Evolutionary conservation across 306 rosid species (phyloP).

Genomic region (Begonia masoniana): DNA sequence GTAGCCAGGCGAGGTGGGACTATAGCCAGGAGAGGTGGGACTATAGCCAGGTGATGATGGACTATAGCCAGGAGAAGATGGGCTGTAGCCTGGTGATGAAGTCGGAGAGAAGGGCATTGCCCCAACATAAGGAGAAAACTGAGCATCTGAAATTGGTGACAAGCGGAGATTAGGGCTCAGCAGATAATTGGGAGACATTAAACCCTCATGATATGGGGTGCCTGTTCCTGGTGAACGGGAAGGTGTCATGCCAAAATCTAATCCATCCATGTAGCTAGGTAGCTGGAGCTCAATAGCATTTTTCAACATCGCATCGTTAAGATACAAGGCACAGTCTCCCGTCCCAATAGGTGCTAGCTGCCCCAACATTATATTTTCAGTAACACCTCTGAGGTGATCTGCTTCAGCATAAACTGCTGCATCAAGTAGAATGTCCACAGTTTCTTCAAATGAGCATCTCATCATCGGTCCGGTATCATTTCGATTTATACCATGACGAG

Average conservation of each 20-base stretch:
- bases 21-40: slow-evolving; percentile 89
- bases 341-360: slow-evolving; percentile 98
- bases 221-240: slow-evolving; percentile 82
- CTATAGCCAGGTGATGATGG: slow-evolving; percentile 97
- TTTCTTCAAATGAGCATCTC: slow-evolving; percentile 98
- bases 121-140: slow-evolving; percentile 94
- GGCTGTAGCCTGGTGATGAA: slow-evolving; percentile 91
- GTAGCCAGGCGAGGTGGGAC: slow-evolving; percentile 90
- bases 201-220: slow-evolving; percentile 87
- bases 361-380: slow-evolving; percentile 94
- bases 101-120: slow-evolving; percentile 95
- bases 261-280: slow-evolving; percentile 94
- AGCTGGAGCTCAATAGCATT: slow-evolving; percentile 96
- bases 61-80: slow-evolving; percentile 90
- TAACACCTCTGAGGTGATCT: slow-evolving; percentile 82
- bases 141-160: slow-evolving; percentile 85
- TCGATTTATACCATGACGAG: slow-evolving; percentile 92
- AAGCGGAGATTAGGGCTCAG: slow-evolving; percentile 81
- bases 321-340: slow-evolving; percentile 72
- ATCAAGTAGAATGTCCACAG: slow-evolving; percentile 95
- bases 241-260: slow-evolving; percentile 97
- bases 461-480: slow-evolving; percentile 99
- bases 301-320: slow-evolving; percentile 92
- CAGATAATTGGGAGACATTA: slow-evolving; percentile 94
- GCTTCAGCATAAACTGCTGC: slow-evolving; percentile 94